Evolutionary conservation across 805 yeast genomes (phyloP).

Genomic region (Kazachstania kunashirensis): DNA sequence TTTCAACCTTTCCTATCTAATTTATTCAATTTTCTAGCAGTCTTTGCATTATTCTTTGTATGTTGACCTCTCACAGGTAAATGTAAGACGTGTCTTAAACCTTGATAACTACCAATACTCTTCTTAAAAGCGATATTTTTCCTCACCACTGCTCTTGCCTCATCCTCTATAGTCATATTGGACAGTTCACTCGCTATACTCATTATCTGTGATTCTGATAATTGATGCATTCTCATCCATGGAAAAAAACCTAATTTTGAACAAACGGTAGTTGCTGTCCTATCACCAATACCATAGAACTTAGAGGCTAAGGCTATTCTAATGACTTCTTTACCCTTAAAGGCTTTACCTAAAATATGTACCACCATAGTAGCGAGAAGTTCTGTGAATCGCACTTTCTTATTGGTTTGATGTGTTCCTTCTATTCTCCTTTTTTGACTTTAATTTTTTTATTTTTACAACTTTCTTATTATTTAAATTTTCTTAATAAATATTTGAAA

Average conservation of each 20-base stretch:
- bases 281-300: conserved; percentile 79
- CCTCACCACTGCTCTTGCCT: conserved; percentile 60
- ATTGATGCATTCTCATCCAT: conserved; percentile 86
- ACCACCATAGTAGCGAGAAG: conserved; percentile 43
- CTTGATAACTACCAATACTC: conserved; percentile 74
- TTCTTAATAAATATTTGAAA: no score
- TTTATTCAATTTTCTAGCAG: conserved; percentile 79
- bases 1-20: conserved; percentile 52
- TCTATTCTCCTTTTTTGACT: no score
- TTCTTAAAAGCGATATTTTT: conserved; percentile 73
- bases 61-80: conserved; percentile 81
- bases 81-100: conserved; percentile 81
- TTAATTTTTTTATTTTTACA: no score
- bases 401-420: no score
- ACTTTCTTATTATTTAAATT: no score
- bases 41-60: conserved; percentile 82
- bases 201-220: conserved; percentile 79
- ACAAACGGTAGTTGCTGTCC: conserved; percentile 65
- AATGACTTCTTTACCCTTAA: conserved; percentile 34
- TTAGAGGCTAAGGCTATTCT: conserved; percentile 63
- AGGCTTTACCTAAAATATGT: conserved; percentile 43
- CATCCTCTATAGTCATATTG: conserved; percentile 73
- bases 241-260: conserved; percentile 89
- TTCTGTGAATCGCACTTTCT: no score
- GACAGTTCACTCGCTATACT: conserved; percentile 81